These are phyloP conservation scores for Elasticomyces elasticus DNA, from an alignment of 495 filamentous ascomycete species.

Conservation along the genomic window DNA sequence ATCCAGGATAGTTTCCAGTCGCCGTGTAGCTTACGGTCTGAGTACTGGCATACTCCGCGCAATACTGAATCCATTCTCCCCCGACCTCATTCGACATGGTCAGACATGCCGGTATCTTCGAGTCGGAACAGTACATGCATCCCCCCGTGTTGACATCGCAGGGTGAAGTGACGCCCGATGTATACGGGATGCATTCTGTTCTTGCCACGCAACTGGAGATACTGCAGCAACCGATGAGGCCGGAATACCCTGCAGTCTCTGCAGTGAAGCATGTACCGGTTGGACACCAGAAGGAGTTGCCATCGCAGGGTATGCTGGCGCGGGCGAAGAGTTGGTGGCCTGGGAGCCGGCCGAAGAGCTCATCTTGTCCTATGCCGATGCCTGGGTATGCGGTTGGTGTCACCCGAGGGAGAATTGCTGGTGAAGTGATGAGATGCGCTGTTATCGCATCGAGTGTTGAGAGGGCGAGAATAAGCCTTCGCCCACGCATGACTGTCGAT, in stretches of 20 bases:
- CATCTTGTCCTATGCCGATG: not conserved
- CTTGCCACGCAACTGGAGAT: slow-evolving; percentile 16
- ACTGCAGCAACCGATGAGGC: slow-evolving; percentile 17
- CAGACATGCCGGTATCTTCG: not conserved
- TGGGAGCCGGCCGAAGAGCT: slow-evolving; percentile 1
- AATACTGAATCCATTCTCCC: not conserved
- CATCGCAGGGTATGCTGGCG: not conserved
- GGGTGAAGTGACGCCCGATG: not conserved
- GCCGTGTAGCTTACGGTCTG: not conserved
- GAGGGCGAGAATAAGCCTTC: not conserved
- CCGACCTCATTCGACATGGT: not conserved
- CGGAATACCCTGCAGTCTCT: not conserved
- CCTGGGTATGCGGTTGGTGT: not conserved
- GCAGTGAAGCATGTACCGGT: slow-evolving; percentile 21
- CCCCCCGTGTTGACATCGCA: slow-evolving; percentile 20
- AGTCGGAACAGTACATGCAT: slow-evolving; percentile 10
- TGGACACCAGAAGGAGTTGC: slow-evolving; percentile 12
- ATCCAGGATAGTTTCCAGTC: not conserved
- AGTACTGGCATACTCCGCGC: not conserved
- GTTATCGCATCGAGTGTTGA: not conserved
- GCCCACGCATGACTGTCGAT: not conserved
- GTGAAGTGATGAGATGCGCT: slow-evolving; percentile 3
- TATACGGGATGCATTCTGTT: slow-evolving; percentile 16
- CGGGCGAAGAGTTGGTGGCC: slow-evolving; percentile 4
- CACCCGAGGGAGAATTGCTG: not conserved